A percentile compares a stretch with the other conserved stretches of the same genome.
These are phyloP conservation scores for Globisporangium carolinianum DNA, from an alignment of 352 stramenopile species.

Conservation along the genomic window DNA sequence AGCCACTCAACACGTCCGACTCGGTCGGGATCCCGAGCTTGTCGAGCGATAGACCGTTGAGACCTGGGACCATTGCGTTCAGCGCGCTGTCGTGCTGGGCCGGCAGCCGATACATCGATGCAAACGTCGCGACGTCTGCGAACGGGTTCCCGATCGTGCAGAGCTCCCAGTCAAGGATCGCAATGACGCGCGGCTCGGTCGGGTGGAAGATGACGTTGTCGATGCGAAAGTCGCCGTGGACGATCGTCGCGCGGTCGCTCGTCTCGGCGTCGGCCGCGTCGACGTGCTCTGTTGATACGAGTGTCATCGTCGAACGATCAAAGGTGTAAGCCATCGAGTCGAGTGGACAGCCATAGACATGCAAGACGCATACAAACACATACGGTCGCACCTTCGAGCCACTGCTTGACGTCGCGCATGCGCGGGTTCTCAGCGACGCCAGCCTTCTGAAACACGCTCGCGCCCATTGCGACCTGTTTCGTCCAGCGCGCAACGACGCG, in stretches of 20 bases:
- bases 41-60: slow-evolving; percentile 32
- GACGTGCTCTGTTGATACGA: slow-evolving; percentile 14
- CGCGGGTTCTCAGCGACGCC: slow-evolving; percentile 48
- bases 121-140: slow-evolving; percentile 66
- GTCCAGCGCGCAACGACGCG: slow-evolving; percentile 69
- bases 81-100: slow-evolving; percentile 20
- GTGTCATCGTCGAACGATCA: neutral
- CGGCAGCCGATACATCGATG: slow-evolving; percentile 45
- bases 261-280: slow-evolving; percentile 45
- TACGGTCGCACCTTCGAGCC: slow-evolving; percentile 30
- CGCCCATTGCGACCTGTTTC: slow-evolving; percentile 52
- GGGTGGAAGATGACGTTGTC: slow-evolving; percentile 87
- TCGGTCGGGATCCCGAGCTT: slow-evolving; percentile 62
- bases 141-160: slow-evolving; percentile 84
- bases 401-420: slow-evolving; percentile 43
- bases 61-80: slow-evolving; percentile 48
- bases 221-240: slow-evolving; percentile 86
- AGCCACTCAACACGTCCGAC: slow-evolving; percentile 46
- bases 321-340: neutral
- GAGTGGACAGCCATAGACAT: neutral
- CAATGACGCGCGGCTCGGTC: slow-evolving; percentile 72
- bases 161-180: slow-evolving; percentile 86
- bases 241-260: slow-evolving; percentile 31
- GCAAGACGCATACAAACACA: neutral
- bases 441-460: slow-evolving; percentile 37